These are phyloP conservation scores for Rhizophora apiculata DNA, from an alignment of 345 rosid genomes.

Conservation along the genomic window DNA sequence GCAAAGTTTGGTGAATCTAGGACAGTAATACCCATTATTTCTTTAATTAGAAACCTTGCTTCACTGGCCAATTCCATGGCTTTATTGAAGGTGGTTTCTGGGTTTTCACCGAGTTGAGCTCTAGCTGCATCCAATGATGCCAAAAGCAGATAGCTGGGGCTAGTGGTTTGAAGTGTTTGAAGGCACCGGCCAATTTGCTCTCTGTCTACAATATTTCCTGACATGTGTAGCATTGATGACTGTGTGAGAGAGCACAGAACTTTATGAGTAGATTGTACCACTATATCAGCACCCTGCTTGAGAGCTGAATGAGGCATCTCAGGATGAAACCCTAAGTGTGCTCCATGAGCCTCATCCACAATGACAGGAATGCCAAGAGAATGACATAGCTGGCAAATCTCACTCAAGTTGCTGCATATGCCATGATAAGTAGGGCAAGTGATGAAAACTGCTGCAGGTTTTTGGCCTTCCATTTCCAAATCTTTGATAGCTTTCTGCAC, in stretches of 20 bases:
- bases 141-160: slow-evolving; percentile 54
- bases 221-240: slow-evolving; percentile 63
- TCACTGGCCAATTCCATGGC: slow-evolving; percentile 39
- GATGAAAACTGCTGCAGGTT: slow-evolving; percentile 52
- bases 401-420: slow-evolving; percentile 48
- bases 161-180: slow-evolving; percentile 51
- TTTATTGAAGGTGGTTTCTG: slow-evolving; percentile 30
- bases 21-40: slow-evolving; percentile 36
- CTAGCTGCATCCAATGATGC: slow-evolving; percentile 66
- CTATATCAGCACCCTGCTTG: slow-evolving; percentile 27
- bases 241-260: slow-evolving; percentile 48
- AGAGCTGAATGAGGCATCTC: slow-evolving; percentile 26
- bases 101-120: slow-evolving; percentile 51
- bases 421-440: slow-evolving; percentile 70
- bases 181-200: slow-evolving; percentile 48
- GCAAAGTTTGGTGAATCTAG: slow-evolving; percentile 28
- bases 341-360: slow-evolving; percentile 68
- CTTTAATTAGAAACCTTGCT: slow-evolving; percentile 24
- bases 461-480: slow-evolving; percentile 42
- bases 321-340: slow-evolving; percentile 29
- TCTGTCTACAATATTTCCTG: slow-evolving; percentile 41
- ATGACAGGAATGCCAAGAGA: slow-evolving; percentile 44
- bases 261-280: slow-evolving; percentile 31
- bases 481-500: slow-evolving; percentile 47
- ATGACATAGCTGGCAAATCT: slow-evolving; percentile 48